These are phyloP conservation scores for Hypoxylon subgilvum DNA, from an alignment of 495 filamentous ascomycete genomes.

Conservation along the genomic window DNA sequence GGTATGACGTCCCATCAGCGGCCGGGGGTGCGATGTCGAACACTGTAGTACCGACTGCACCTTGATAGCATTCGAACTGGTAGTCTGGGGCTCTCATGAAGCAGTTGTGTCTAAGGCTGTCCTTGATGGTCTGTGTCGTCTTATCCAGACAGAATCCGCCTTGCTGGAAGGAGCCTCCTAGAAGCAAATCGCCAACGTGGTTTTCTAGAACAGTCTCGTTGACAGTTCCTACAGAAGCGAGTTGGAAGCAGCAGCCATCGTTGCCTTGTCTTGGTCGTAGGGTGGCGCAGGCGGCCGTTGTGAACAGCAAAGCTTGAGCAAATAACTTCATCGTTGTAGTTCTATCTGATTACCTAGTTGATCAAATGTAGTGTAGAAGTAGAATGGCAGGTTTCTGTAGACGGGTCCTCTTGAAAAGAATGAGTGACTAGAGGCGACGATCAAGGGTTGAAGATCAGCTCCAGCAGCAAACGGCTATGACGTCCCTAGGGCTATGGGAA, in stretches of 20 bases:
- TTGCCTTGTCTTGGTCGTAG: conserved; percentile 21
- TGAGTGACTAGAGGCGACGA: conserved; percentile 1
- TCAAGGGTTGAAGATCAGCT: conserved; percentile 20
- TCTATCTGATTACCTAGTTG: not conserved
- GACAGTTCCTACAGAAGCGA: conserved; percentile 32
- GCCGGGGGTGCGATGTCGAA: conserved; percentile 24
- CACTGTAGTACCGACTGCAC: conserved; percentile 27
- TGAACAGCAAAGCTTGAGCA: conserved; percentile 23
- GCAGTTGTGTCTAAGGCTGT: conserved; percentile 36
- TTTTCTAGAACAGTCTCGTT: conserved; percentile 35
- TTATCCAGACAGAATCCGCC: conserved; percentile 39
- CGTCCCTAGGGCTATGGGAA: conserved; percentile 16
- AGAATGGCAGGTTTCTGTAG: not conserved
- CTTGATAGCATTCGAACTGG: conserved; percentile 40
- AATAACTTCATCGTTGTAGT: conserved; percentile 24
- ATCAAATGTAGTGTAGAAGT: conserved; percentile 4
- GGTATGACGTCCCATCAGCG: conserved; percentile 20
- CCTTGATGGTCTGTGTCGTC: conserved; percentile 35
- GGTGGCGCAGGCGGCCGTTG: conserved; percentile 14
- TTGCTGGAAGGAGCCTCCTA: conserved; percentile 40
- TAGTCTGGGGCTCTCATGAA: conserved; percentile 38
- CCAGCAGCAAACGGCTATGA: conserved; percentile 15
- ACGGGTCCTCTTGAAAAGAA: not conserved
- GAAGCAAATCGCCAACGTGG: conserved; percentile 32
- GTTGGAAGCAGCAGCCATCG: conserved; percentile 38